Evolutionary conservation across 202 grass and related monocot species (phyloP).

Genomic region (Brachypodium distachyon): DNA sequence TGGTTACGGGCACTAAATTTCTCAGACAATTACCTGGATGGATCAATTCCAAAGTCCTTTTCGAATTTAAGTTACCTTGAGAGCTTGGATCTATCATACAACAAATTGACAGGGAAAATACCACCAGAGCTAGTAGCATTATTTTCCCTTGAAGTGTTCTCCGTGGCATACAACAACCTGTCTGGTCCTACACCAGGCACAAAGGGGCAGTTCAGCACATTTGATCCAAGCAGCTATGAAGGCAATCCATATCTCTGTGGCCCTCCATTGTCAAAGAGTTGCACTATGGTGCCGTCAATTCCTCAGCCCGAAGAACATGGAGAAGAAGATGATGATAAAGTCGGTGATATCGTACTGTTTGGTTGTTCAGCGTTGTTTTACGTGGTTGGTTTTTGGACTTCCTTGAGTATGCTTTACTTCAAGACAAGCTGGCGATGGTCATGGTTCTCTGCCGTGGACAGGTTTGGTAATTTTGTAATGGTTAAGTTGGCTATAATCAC

Average conservation of each 20-base stretch:
- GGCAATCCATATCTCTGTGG: constrained; percentile 25
- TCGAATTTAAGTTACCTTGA: constrained; percentile 1
- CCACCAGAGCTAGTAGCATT: neutral
- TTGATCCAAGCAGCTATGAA: constrained; percentile 26
- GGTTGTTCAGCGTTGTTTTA: constrained; percentile 17
- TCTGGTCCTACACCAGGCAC: constrained; percentile 14
- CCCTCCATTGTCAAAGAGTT: constrained; percentile 12
- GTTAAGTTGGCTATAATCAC: neutral
- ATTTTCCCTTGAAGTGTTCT: neutral
- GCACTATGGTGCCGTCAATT: neutral
- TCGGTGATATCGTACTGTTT: constrained; percentile 8
- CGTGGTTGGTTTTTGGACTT: constrained; percentile 11
- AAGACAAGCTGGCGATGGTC: constrained; percentile 9
- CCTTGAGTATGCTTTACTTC: constrained; percentile 23
- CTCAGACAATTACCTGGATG: neutral
- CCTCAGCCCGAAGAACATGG: neutral
- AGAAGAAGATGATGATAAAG: neutral
- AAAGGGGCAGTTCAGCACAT: constrained; percentile 30
- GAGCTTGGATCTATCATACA: neutral
- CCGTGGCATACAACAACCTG: constrained; percentile 6
- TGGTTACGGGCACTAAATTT: constrained; percentile 14
- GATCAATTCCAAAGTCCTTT: constrained; percentile 5
- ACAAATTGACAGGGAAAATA: constrained; percentile 9
- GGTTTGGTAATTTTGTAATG: neutral
- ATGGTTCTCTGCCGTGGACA: constrained; percentile 12